A percentile compares a stretch with the other conserved stretches of the same genome.
phyloP scores from a whole-genome alignment of 305 asterid genomes.

The Rubia tinctorum region DNA sequence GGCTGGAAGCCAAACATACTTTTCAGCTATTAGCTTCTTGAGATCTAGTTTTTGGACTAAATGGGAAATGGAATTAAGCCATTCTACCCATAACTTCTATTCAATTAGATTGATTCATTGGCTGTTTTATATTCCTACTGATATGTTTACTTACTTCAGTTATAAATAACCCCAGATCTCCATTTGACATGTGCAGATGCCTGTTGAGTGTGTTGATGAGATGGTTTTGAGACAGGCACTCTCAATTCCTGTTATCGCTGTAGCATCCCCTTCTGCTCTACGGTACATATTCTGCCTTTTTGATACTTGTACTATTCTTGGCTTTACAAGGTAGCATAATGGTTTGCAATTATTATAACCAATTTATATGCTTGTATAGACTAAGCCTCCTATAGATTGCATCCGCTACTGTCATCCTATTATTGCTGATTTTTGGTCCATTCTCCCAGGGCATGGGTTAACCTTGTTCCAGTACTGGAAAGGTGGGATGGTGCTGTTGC shows the following conservation, averaged over 20 bases:
- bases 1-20: conserved; percentile 3
- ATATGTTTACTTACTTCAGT: neutral
- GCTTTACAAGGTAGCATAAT: neutral
- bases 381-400: neutral
- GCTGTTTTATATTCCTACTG: neutral
- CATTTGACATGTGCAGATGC: conserved; percentile 37
- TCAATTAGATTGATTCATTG: neutral
- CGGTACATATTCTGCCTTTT: conserved; percentile 30
- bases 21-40: neutral
- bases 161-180: neutral
- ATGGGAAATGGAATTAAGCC: neutral
- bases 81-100: neutral
- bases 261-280: conserved; percentile 83
- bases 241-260: conserved; percentile 69
- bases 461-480: conserved; percentile 51
- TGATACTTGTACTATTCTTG: neutral
- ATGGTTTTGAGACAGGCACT: conserved; percentile 51
- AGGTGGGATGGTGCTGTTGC: conserved; percentile 81
- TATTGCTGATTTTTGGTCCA: conserved; percentile 10
- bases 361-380: neutral
- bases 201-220: conserved; percentile 52
- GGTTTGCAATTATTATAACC: neutral
- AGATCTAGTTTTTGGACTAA: neutral
- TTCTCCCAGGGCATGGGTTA: conserved; percentile 72
- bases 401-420: neutral